These are phyloP conservation scores for Boletus barrowsii DNA, from an alignment of 768 basidiomycete genomes.

Conservation along the genomic window DNA sequence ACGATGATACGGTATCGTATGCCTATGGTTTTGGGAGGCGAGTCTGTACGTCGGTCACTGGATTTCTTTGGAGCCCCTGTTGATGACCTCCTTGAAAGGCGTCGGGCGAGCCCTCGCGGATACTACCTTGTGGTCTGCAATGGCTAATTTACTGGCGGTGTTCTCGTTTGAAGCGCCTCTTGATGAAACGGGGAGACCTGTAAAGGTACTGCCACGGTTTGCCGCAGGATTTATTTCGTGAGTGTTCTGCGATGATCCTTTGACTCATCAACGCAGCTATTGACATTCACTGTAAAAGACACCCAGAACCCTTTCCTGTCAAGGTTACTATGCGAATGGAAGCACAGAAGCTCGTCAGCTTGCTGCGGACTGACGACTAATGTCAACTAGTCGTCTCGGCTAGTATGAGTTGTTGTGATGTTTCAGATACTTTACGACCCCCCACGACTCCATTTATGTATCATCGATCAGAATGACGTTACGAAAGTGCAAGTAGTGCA, in stretches of 20 bases:
- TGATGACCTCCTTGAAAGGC: not conserved
- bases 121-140: not conserved
- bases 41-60: constrained; percentile 1
- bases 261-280: not conserved
- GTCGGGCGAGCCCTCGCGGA: constrained; percentile 3
- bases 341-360: not conserved
- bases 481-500: not conserved
- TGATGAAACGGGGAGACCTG: not conserved
- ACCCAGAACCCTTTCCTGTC: constrained; percentile 1
- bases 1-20: constrained; percentile 7
- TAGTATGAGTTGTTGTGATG: too few relatives aligned
- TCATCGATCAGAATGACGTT: not conserved
- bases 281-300: not conserved
- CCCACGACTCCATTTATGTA: not conserved
- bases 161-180: constrained; percentile 8
- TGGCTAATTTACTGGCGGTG: constrained; percentile 1
- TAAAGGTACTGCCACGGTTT: constrained; percentile 1
- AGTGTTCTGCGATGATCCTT: not conserved
- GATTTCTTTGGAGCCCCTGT: not conserved
- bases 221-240: constrained; percentile 1
- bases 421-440: not conserved
- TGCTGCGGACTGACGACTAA: not conserved
- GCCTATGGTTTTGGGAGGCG: constrained; percentile 2
- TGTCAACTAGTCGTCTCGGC: not conserved
- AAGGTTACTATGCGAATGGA: not conserved